Base-by-base conservation (phyloP, 1,284 basidiomycete genomes). In the Kalmanozyma brasiliensis region DNA sequence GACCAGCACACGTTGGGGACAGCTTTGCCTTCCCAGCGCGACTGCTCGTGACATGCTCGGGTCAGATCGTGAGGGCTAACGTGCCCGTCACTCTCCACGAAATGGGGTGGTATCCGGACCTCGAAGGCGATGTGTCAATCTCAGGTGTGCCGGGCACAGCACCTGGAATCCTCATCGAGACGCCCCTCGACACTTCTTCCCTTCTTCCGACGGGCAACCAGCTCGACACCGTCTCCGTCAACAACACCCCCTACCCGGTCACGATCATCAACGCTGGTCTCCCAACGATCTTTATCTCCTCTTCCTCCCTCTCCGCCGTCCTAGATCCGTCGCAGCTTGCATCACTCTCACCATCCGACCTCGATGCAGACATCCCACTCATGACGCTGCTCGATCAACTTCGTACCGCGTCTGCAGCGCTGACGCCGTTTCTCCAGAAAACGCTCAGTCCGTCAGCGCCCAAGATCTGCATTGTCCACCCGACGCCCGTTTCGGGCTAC, bases 401-500 rank as follows among this genome's bases (percentile, higher is more conserved):
- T 4, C 68, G 80, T 3, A 52, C 47, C 4, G 64, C 52, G 1
- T 67, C 73, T 1, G 67, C 71, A 1, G 33, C 29, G 6, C 55
- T 74, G 4, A 65, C 70, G 0, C 64, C 73, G 0, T 49, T 24
- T 8, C 56, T 79, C 7, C 16, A 23, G 3, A 38, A 49, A 4
- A 65, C 47, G 8, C 58, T 77, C 20, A 66, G 64, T 33, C 66
- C 74, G 0, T 70, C 76, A 4, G 74, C 76, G 16, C 80, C 80
- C 14, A 82, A 82, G 46, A 74, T 82, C 48, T 78, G 78, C 65
- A 66, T 82, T 36, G 63, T 82, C 19, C 69, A 72, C 33, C 76
- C 75, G 0, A 61, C 61, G 8, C 52, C 57, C 0, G 7, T 20
- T 2, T 8, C 45, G 3, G 49, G 61, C 0, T 82, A 81, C 48